Evolutionary conservation across 345 rosid genomes (phyloP), one percentile per base, ranked within the genome.

Genomic region (Gynandropsis gynandra): DNA sequence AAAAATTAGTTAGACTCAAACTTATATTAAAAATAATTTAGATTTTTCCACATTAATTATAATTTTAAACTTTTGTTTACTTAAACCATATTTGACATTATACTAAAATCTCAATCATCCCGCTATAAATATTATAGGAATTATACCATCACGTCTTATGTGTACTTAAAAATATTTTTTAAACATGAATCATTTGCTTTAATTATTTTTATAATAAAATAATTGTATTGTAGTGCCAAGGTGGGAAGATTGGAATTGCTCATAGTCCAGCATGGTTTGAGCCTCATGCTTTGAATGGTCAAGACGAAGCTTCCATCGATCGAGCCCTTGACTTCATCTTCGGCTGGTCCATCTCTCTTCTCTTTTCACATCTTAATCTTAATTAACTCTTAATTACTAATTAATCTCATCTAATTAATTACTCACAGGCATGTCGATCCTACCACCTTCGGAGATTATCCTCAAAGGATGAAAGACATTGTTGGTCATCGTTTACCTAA

Each of bases 391-490:
- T 2, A 42, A 8, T 5, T 13, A 5, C 10, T 42, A 17, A 42
- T 42, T 42, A 42, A 7, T 42, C 3, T 7, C 14, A 15, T 43
- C 5, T 39, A n/a, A 39, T 39, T 7, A 39, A 4, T 39, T n/a
- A 11, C 14, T 11, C 4, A 4, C 18, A 66, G 76, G 76, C 38
- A 33, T 21, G 21, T 60, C 33, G 37, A 67, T 32, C 72, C 76
- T 19, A 16, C 68, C 10, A 63, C 61, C n/a, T 50, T 49, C 20
- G 76, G 76, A 7, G 54, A 63, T 8, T 72, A 72, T 41, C 76
- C 73, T 4, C 10, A 42, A 40, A 45, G 40, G 17, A 72, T 72
- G 76, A 34, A 37, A 6, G 11, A 18, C 1, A 44, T 58, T 19
- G 76, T 72, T 5, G 70, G 72, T 12, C 21, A 20, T 13, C 37